Evolutionary conservation across 179 eudicot genomes (phyloP), one percentile per base, ranked within the genome.

Genomic region (Nepenthes alata): DNA sequence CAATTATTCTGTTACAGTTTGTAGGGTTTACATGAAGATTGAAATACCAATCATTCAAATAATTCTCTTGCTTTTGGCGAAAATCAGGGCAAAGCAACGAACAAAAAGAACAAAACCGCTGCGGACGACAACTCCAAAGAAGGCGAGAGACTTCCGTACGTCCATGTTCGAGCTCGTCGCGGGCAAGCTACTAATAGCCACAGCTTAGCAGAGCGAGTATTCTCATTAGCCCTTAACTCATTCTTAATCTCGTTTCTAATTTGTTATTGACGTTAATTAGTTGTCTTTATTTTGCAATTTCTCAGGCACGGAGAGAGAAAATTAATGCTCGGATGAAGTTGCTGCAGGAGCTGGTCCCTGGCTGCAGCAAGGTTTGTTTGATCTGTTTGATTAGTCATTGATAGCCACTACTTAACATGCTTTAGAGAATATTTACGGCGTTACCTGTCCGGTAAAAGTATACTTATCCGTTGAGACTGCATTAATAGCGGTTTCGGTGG

Each of bases 141-240:
- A 11, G 78, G 82, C 5, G 91, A 89, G 77, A 78, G 85, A 81
- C 83, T 87, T 50, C 98, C 98, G 13, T 93, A 93, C 63, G 95
- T 93, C 37, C 97, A 89, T 54, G 97, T 89, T 57, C 83, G 98
- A 70, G 97, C 95, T 11, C 85, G 98, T 13, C 77, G 98, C 3
- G 98, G 98, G 7, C 95, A 93, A 78, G 98, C 98, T 35, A 93
- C 98, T 11, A 94, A 93, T 74, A 89, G 98, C 74, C 98, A 93
- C 60, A 93, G 98, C 82, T 82, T 93, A 77, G 97, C 98, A 47
- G 98, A 93, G 70, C 74, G 98, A 77, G 98, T 93, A 87, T 49
- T 55, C 16, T 57, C 14, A 56, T 61, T 45, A 47, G 15, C 37
- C 11, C 55, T 9, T 35, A 45, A 53, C 51, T 35, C 11, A 50